Conservation (phyloP, 345 rosid genomes). For the Anacardium occidentale region DNA sequence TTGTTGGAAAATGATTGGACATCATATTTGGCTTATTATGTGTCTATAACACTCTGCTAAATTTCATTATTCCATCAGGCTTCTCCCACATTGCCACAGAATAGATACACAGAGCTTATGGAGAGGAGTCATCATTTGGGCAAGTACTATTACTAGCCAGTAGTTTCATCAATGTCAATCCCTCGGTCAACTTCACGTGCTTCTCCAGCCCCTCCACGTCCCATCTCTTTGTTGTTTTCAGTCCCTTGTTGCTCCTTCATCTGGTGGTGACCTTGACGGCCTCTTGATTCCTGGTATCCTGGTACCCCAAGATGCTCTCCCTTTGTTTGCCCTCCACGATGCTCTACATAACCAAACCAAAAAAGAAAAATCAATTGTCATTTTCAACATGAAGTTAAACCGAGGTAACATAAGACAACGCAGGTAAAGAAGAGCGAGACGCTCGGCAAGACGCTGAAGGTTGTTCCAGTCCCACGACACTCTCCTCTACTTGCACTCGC, state of each 20-base stretch:
- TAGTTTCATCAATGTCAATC: background rate
- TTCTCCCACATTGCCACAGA: background rate
- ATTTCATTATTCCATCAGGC: background rate
- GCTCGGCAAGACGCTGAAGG: background rate
- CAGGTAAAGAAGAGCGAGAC: background rate
- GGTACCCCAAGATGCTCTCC: background rate
- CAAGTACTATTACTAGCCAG: background rate
- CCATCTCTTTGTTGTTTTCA: background rate
- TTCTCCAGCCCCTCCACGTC: background rate
- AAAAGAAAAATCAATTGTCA: no score
- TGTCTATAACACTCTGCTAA: background rate
- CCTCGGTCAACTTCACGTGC: background rate
- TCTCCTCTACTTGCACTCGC: background rate
- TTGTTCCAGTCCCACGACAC: background rate
- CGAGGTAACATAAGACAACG: background rate
- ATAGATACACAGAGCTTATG: no score
- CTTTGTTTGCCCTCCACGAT: conserved; percentile 7
- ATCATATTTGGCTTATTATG: background rate
- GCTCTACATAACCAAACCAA: background rate
- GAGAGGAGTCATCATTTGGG: no score
- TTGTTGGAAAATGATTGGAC: background rate
- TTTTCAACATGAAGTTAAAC: background rate
- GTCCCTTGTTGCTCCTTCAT: background rate
- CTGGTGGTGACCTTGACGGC: background rate
- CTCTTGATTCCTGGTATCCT: background rate